Evolutionary conservation across 163 green algal species (phyloP).

Genomic region (Volvox carteri): DNA sequence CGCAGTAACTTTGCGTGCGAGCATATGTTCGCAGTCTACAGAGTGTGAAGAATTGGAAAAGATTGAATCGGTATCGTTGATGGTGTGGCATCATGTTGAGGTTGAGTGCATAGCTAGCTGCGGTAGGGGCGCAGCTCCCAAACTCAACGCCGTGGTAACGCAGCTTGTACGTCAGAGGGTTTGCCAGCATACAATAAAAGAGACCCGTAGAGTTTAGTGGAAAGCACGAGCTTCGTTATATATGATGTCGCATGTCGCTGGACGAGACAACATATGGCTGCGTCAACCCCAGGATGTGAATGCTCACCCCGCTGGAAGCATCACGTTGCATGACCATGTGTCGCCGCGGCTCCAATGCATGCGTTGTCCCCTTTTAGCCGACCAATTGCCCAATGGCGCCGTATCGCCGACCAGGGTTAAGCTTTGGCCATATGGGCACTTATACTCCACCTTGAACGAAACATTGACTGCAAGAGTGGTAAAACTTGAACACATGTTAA

Average conservation of each 20-base stretch:
- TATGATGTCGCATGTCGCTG: background rate
- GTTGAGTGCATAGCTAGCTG: too few species aligned
- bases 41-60: too few species aligned
- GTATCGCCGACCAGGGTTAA: background rate
- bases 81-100: too few species aligned
- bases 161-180: background rate
- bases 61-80: too few species aligned
- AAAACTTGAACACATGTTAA: background rate
- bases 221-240: background rate
- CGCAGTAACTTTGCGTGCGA: too few species aligned
- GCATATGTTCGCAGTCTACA: too few species aligned
- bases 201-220: background rate
- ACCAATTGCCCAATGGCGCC: background rate
- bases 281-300: background rate
- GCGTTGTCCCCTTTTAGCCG: background rate
- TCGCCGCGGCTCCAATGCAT: conserved; percentile 35
- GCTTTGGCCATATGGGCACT: background rate
- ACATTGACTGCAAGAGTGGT: background rate
- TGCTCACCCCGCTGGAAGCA: conserved; percentile 32
- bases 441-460: conserved; percentile 42
- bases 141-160: background rate
- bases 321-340: conserved; percentile 10
- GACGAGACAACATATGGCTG: background rate
- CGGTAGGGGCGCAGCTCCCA: too few species aligned
- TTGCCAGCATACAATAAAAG: background rate